Evolutionary conservation across 129 eudicot genomes (phyloP).

Genomic region (Kitagawia praeruptora): DNA sequence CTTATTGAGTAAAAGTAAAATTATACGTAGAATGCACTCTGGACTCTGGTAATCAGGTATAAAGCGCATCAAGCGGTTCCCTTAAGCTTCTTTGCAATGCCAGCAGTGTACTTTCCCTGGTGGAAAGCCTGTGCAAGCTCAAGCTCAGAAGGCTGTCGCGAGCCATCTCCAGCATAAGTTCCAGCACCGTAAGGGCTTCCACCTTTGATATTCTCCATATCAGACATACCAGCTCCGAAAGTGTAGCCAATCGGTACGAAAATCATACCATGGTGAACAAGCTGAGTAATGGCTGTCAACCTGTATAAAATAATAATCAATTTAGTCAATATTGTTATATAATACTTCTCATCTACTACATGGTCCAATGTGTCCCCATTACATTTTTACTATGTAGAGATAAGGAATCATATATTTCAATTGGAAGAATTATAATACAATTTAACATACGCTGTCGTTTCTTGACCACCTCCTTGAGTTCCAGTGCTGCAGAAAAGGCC

Average conservation of each 20-base stretch:
- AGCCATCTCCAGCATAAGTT: constrained; percentile 80
- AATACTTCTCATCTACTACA: neutral
- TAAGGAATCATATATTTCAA: neutral
- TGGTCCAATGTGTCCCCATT: neutral
- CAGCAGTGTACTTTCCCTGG: constrained; percentile 77
- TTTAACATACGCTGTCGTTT: constrained; percentile 68
- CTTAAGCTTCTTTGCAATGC: constrained; percentile 76
- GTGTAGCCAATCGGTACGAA: constrained; percentile 90
- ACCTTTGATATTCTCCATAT: constrained; percentile 79
- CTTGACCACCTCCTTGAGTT: constrained; percentile 95
- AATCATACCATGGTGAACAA: constrained; percentile 84
- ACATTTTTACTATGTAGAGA: neutral
- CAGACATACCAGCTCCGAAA: constrained; percentile 85
- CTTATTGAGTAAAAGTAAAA: neutral
- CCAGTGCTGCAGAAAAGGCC: constrained; percentile 80
- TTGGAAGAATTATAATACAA: neutral
- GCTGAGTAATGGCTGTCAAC: constrained; percentile 79
- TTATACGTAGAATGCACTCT: neutral
- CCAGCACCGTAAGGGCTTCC: constrained; percentile 95
- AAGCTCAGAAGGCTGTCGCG: constrained; percentile 69
- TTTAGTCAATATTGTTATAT: neutral
- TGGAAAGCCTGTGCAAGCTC: constrained; percentile 74
- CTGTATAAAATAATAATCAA: constrained; percentile 20
- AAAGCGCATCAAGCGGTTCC: constrained; percentile 25
- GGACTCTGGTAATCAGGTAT: neutral